Evolutionary conservation across 371 early-diverging fungal species (phyloP).

Genomic region (Thermomucor indicae-seudaticae): DNA sequence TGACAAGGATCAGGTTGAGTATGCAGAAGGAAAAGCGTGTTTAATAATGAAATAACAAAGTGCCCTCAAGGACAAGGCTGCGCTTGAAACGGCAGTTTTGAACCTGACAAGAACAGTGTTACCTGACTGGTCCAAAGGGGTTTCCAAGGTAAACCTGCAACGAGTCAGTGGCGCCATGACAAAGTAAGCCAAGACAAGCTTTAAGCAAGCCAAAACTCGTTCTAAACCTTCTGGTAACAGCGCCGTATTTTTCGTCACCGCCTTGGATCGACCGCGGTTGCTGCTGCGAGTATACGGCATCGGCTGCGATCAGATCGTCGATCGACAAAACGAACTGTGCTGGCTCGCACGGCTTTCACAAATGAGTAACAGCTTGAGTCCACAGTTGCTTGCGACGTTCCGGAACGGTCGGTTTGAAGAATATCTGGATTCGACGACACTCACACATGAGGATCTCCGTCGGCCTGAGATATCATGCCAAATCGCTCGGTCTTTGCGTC

Average conservation of each 20-base stretch:
- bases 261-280: slow-evolving; percentile 40
- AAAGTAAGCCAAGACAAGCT: slow-evolving; percentile 6
- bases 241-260: slow-evolving; percentile 71
- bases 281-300: slow-evolving; percentile 78
- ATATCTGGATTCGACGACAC: slow-evolving; percentile 72
- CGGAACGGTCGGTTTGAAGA: slow-evolving; percentile 88
- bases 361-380: slow-evolving; percentile 61
- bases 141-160: background rate
- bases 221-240: background rate
- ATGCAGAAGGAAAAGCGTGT: background rate
- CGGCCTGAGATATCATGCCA: slow-evolving; percentile 58
- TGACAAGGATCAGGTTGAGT: background rate
- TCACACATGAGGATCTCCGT: slow-evolving; percentile 68
- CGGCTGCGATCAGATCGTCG: slow-evolving; percentile 75
- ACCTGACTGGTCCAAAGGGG: slow-evolving; percentile 11
- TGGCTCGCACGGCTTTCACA: slow-evolving; percentile 74
- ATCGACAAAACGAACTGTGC: slow-evolving; percentile 74
- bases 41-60: background rate
- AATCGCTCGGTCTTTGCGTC: slow-evolving; percentile 72
- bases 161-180: slow-evolving; percentile 22
- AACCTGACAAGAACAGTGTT: slow-evolving; percentile 7
- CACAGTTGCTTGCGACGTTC: slow-evolving; percentile 75
- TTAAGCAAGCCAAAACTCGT: background rate
- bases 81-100: slow-evolving; percentile 3
- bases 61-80: slow-evolving; percentile 10